Base-by-base conservation (phyloP, 208 protist species). In the Wallacemonas sp. region DNA sequence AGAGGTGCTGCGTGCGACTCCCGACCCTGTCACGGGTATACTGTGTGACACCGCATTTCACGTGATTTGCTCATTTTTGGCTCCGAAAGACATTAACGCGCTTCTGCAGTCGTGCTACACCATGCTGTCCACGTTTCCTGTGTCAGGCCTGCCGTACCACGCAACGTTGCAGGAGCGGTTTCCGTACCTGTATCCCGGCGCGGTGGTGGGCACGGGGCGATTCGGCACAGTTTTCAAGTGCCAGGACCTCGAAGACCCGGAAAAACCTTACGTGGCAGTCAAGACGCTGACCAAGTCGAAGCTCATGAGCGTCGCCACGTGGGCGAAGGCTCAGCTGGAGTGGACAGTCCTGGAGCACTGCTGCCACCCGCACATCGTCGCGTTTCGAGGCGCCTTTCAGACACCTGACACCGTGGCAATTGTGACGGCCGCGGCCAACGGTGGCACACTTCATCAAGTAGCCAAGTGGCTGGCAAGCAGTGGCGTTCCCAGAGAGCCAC, bases 211-310 rank as follows among this genome's bases (percentile, higher is more conserved):
- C 13, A 78, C 73, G 15, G 88, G 88, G 3, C 73, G 65, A 36
- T 84, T 76, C 48, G 88, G 85, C 19, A 81, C 74, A 1, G 88
- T 91, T 3, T 94, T 85, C 73, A 89, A 87, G 66, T 89, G 82
- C 63, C 69, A 88, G 57, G 88, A 94, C 62, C 70, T 73, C 42
- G 12, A 63, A 29, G 3, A 57, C 10, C 37, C 62, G n/a, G 65
- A 78, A 32, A 63, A 61, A 30, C 63, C 38, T 1, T 65, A 68
- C 19, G 85, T 89, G 8, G 82, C 77, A n/a, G 39, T 94, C 1
- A 94, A 94, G 70, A 72, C 75, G 6, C 63, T 91, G 19, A 64
- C 41, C 29, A 94, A 91, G 54, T 33, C 46, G 17, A 38, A 55
- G 2, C 57, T 72, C 27, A 5, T 79, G 6, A 77, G 68, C 34